Base-by-base conservation (phyloP, 2,329 filamentous ascomycete species). In the Sporothrix globosa region DNA sequence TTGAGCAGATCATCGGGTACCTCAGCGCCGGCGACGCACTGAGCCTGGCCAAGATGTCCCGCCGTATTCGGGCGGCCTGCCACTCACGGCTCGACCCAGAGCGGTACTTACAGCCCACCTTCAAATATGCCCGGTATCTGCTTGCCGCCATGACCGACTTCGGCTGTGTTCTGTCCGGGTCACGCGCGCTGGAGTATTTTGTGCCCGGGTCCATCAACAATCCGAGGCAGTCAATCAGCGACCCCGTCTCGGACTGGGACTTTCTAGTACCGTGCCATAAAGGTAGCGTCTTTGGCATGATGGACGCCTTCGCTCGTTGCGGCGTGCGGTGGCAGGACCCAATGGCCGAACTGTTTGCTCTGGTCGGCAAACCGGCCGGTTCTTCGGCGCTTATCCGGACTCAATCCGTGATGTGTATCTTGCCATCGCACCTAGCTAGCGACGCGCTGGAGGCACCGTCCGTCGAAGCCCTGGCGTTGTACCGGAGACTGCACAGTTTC, bases 181-280 rank as follows among this genome's bases (percentile, higher is more conserved):
- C 71, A 4, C 71, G 71, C 3, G 72, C 72, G 7, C 68, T 73
- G 14, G 72, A 73, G 30, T 73, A 69, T 39, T 73, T 73, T 68
- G 66, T 73, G 30, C 72, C 72, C 11, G 72, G 72, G 2, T 69
- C 69, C 27, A n/a, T 67, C 11, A 34, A 66, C 10, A 50, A 61
- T 34, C 27, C 44, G 53, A 3, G 10, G n/a, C 52, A 11, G 19
- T 11, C 4, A 17, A 30, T 17, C 5, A 41, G 41, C 48, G 30
- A 21, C 2, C 11, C 19, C n/a, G 24, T 48, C 10, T 73, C 72
- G 14, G 72, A 73, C 69, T 73, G 72, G 71, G 72, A 73, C 46
- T 73, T 73, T 54, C 27, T 73, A 9, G 72, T 73, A 48, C 71
- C 72, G 11, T 73, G 72, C 46, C 4, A 61, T 5, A 17, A 19